Conservation (phyloP, 805 yeast genomes). For the Kockiozyma suomiensis region DNA sequence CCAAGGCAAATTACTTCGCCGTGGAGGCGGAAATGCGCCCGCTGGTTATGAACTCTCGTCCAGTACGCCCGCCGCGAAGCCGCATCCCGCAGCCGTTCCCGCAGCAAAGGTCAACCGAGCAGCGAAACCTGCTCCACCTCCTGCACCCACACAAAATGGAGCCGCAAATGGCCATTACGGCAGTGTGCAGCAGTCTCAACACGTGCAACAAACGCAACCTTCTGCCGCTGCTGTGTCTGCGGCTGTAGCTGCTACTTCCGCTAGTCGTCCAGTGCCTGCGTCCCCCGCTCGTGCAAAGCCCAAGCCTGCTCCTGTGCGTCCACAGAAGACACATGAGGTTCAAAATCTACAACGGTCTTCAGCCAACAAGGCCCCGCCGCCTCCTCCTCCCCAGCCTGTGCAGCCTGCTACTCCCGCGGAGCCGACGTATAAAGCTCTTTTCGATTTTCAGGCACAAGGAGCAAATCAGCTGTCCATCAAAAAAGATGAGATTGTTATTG, state of each 20-base stretch:
- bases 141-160: slow-evolving; percentile 28
- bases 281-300: slow-evolving; percentile 13
- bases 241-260: slow-evolving; percentile 42
- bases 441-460: slow-evolving; percentile 86
- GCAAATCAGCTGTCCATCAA: slow-evolving; percentile 78
- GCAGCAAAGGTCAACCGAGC: slow-evolving; percentile 31
- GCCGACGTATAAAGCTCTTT: slow-evolving; percentile 83
- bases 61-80: slow-evolving; percentile 24
- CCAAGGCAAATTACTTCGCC: slow-evolving; percentile 26
- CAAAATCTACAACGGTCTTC: too few relatives aligned
- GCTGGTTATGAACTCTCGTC: slow-evolving; percentile 34
- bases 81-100: slow-evolving; percentile 31
- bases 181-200: not conserved
- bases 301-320: slow-evolving; percentile 23
- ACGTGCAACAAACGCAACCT: slow-evolving; percentile 14
- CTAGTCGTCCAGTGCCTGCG: slow-evolving; percentile 31
- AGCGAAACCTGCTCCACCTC: slow-evolving; percentile 17
- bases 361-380: slow-evolving; percentile 39
- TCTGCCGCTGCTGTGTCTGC: slow-evolving; percentile 29
- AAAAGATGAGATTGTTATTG: slow-evolving; percentile 74
- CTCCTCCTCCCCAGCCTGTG: slow-evolving; percentile 75
- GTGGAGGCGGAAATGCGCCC: slow-evolving; percentile 41
- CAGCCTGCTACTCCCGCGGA: slow-evolving; percentile 66
- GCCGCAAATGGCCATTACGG: slow-evolving; percentile 11
- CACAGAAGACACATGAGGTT: slow-evolving; percentile 20